phyloP scores from a whole-genome alignment of 805 yeast genomes.

The Ogataea corticis region DNA sequence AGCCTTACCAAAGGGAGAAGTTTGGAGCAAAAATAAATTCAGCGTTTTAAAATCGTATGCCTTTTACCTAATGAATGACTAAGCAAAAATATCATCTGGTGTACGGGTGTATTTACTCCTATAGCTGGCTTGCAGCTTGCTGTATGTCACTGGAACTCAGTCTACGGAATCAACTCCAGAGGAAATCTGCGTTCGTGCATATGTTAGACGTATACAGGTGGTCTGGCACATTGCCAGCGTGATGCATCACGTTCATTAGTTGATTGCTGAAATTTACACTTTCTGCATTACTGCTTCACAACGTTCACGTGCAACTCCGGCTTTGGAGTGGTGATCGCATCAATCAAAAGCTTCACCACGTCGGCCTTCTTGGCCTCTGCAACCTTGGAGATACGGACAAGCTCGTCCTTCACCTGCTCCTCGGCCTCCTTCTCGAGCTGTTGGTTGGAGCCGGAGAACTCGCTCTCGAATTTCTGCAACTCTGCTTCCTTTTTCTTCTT shows the following conservation, averaged over 20 bases:
- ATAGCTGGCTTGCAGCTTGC: too few species aligned
- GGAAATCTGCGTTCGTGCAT: too few species aligned
- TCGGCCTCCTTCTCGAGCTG: slow-evolving; percentile 80
- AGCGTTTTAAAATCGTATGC: too few species aligned
- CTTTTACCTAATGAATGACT: too few species aligned
- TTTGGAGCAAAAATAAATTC: too few species aligned
- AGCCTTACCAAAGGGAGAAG: not conserved
- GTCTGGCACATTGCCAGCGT: not conserved
- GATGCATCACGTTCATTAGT: not conserved
- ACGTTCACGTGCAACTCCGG: slow-evolving; percentile 79
- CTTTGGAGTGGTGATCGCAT: slow-evolving; percentile 74
- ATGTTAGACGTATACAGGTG: not conserved
- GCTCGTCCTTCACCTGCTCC: slow-evolving; percentile 65
- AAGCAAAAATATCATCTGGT: not conserved
- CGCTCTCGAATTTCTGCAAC: slow-evolving; percentile 67
- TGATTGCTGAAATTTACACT: too few species aligned
- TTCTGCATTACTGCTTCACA: slow-evolving; percentile 9
- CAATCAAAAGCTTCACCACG: slow-evolving; percentile 76
- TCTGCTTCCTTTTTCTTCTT: slow-evolving; percentile 82
- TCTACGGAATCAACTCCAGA: too few species aligned
- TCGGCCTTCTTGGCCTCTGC: slow-evolving; percentile 60
- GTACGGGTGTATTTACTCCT: too few species aligned
- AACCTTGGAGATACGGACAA: slow-evolving; percentile 62
- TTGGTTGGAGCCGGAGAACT: slow-evolving; percentile 74
- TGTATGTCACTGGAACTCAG: too few species aligned